These are phyloP conservation scores for Pelargonium australe DNA, from an alignment of 441 rosid species.

Conservation along the genomic window DNA sequence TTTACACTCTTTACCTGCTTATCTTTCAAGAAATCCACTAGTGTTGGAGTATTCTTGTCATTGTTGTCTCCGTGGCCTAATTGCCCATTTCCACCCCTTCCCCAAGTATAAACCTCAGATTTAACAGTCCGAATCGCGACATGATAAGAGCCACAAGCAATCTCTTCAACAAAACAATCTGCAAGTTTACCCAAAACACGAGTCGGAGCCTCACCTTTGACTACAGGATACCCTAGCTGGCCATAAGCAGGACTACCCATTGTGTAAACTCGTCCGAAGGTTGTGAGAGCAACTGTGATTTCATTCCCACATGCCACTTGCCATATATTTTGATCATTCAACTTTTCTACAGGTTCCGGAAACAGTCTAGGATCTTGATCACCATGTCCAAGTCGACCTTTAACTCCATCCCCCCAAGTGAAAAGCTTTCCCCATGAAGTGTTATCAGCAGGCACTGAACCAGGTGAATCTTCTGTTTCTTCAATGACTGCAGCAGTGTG, in stretches of 20 bases:
- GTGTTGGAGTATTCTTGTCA: slow-evolving; percentile 70
- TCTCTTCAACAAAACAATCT: slow-evolving; percentile 80
- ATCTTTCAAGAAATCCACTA: slow-evolving; percentile 84
- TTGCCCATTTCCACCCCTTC: slow-evolving; percentile 95
- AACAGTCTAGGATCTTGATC: slow-evolving; percentile 82
- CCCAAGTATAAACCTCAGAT: slow-evolving; percentile 95
- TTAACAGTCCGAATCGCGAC: slow-evolving; percentile 82
- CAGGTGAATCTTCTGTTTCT: slow-evolving; percentile 70
- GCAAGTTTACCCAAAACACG: slow-evolving; percentile 85
- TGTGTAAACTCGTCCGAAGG: slow-evolving; percentile 76
- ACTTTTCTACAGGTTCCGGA: slow-evolving; percentile 91
- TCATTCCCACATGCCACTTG: slow-evolving; percentile 90
- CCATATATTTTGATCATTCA: slow-evolving; percentile 84
- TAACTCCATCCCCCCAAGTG: slow-evolving; percentile 97
- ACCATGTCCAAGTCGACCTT: slow-evolving; percentile 88
- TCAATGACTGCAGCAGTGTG: slow-evolving; percentile 96
- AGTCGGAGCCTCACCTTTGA: slow-evolving; percentile 53
- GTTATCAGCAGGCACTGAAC: slow-evolving; percentile 47
- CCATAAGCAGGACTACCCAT: slow-evolving; percentile 96
- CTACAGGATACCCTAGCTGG: slow-evolving; percentile 76
- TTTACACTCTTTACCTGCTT: slow-evolving; percentile 89
- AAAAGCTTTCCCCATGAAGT: slow-evolving; percentile 88
- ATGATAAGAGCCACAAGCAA: slow-evolving; percentile 94
- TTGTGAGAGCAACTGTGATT: slow-evolving; percentile 82
- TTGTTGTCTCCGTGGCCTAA: slow-evolving; percentile 87